Evolutionary conservation across 495 filamentous ascomycete genomes (phyloP), one percentile per base, ranked within the genome.

Genomic region (Pyrenopolyporus hunteri): DNA sequence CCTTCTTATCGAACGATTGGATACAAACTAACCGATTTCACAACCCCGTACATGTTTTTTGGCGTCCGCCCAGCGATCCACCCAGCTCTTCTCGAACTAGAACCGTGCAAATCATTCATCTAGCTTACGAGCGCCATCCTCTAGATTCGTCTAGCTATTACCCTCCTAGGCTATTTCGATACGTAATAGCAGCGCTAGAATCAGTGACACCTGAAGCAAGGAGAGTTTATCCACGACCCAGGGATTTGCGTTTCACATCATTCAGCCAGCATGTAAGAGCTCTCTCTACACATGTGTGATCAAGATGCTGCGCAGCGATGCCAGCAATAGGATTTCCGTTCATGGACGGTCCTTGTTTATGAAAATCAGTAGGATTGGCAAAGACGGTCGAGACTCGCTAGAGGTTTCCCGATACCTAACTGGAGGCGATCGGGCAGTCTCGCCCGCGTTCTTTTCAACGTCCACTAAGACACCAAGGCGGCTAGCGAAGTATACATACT

Each of bases 161-260:
- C 57, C 26, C 19, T 59, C 29, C 32, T 46, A 28, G 25, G 39
- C 31, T 50, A 60, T 65, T 45, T 39, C 20, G 31, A 42, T 66
- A 60, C 51, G 56, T 66, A 60, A 66, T 57, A 36, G 45, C 16
- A 5, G 17, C 36, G 36, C 57, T 66, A 60, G 35, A 55, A 50
- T 60, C 51, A 32, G 29, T 57, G 32, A 46, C 47, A 47, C 57
- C 46, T 50, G 45, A 45, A 13, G 45, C 19, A 60, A 45, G 23
- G 28, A n/a, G n/a, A n/a, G n/a, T n/a, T n/a, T n/a, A n/a, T n/a
- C n/a, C 6, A 45, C 28, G 42, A 14, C 42, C 42, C 14, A 45
- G 13, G n/a, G 13, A 45, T 22, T 10, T 25, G 42, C n/a, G 11
- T 22, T 50, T 25, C 22, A 11, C 25, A 35, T 20, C n/a, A 9